Base-by-base conservation (phyloP, 1,284 basidiomycete species). In the Tremellales sp. region DNA sequence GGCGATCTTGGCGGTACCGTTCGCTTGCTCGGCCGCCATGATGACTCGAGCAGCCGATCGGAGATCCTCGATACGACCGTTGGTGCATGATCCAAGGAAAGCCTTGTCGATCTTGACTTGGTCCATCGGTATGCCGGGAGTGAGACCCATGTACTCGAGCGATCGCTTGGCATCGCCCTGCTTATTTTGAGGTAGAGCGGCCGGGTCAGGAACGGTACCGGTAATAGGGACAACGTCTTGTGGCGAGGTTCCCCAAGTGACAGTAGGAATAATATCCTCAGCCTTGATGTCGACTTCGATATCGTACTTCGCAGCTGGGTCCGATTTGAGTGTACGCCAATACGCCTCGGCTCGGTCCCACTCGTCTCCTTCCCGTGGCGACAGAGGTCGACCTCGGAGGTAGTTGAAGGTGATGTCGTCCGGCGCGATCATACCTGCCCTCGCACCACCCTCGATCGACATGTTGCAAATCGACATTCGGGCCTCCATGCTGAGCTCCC, bases 401-500 rank as follows among this genome's bases (percentile, higher is more conserved):
- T 97, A 97, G 44, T 71, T 79, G 71, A 96, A 93, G 7, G 93
- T 97, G 57, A 86, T 77, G 31, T 94, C 87, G 71, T 97, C 92
- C 1, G 92, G 91, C 11, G 91, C 92, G 56, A 97, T 83, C 89
- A 97, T 92, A 50, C 92, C 92, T 5, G 90, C 90, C 64, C 92
- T 83, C 56, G 92, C 93, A 67, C 92, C 92, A 52, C 84, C 93
- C 75, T 97, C 92, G 70, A 97, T 96, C 56, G 89, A 91, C 92
- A 97, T 97, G 78, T 97, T 97, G 76, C 91, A 96, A 60, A 91
- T 89, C 61, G 89, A 92, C 91, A 96, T 96, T 45, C 91, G 83
- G 35, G 87, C 89, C 72, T 97, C 92, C 89, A 96, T 93, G 65
- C 86, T 89, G 68, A 96, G 86, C 13, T 81, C 81, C 52, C 90